These are phyloP conservation scores for Cercospora sojina DNA, from an alignment of 2,329 filamentous ascomycete species.

Conservation along the genomic window DNA sequence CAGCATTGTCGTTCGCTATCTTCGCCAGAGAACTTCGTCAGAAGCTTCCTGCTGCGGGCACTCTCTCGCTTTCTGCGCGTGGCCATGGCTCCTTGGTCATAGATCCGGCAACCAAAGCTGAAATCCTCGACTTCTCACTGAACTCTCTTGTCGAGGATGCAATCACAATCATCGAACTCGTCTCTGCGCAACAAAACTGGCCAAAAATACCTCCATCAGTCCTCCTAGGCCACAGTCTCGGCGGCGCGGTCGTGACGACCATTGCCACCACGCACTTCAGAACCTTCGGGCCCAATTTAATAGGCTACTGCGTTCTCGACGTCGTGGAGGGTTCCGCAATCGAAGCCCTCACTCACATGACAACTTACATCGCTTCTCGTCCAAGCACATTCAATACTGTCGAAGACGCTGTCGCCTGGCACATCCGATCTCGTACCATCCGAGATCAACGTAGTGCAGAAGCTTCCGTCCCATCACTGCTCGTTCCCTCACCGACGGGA, in stretches of 20 bases:
- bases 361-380: constrained; percentile 79
- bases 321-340: constrained; percentile 95
- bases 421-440: constrained; percentile 82
- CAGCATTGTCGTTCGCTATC: constrained; percentile 85
- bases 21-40: constrained; percentile 75
- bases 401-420: constrained; percentile 86
- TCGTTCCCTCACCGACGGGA: constrained; percentile 50
- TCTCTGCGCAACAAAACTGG: constrained; percentile 71
- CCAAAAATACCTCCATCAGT: constrained; percentile 68
- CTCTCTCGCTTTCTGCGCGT: constrained; percentile 81
- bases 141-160: constrained; percentile 72
- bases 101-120: constrained; percentile 37
- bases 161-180: constrained; percentile 63
- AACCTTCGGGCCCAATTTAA: constrained; percentile 62
- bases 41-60: constrained; percentile 73
- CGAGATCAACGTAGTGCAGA: constrained; percentile 80
- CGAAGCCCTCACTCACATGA: constrained; percentile 92
- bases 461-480: constrained; percentile 78
- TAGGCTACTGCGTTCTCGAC: constrained; percentile 88
- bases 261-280: constrained; percentile 58
- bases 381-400: constrained; percentile 76
- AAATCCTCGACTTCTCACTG: constrained; percentile 67
- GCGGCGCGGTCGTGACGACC: constrained; percentile 86
- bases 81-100: constrained; percentile 76
- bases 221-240: constrained; percentile 87